These are phyloP conservation scores for Penicillium arizonense DNA, from an alignment of 495 filamentous ascomycete species.

Conservation along the genomic window DNA sequence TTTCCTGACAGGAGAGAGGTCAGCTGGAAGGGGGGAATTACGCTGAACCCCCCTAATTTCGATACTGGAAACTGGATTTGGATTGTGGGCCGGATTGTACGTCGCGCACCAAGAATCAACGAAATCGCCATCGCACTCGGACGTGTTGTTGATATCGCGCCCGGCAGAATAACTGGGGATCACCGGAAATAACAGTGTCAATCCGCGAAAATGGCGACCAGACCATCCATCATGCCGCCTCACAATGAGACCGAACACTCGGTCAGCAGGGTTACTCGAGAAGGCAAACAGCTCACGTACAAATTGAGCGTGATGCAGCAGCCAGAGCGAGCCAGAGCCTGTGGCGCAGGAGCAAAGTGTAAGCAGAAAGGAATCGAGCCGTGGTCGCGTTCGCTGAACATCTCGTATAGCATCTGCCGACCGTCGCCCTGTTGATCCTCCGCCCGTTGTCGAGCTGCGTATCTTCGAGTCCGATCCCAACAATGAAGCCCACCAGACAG, in stretches of 20 bases:
- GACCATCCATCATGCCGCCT: constrained; percentile 34
- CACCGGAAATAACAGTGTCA: not conserved
- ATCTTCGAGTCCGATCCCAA: constrained; percentile 76
- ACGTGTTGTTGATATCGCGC: not conserved
- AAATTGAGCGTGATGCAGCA: constrained; percentile 87
- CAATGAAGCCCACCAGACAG: constrained; percentile 52
- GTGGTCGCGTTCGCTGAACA: constrained; percentile 11
- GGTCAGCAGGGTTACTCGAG: constrained; percentile 67
- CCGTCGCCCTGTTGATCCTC: constrained; percentile 93
- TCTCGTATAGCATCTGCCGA: constrained; percentile 76
- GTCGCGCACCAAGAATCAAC: not conserved
- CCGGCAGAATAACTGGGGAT: constrained; percentile 9
- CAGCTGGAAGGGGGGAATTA: not conserved
- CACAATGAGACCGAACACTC: constrained; percentile 58
- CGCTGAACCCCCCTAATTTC: no score
- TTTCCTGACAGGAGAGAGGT: no score
- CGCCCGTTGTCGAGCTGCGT: constrained; percentile 90
- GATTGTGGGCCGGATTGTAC: not conserved
- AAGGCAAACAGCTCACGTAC: constrained; percentile 81
- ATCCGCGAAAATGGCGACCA: constrained; percentile 30
- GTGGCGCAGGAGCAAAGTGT: constrained; percentile 95
- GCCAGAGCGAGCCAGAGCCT: constrained; percentile 92
- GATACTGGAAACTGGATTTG: no score
- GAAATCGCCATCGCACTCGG: not conserved
- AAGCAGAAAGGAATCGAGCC: constrained; percentile 27